Percentiles rank a stretch among this genome's conserved stretches.
Conservation (phyloP, 768 basidiomycete species). For the Megacollybia marginata region DNA sequence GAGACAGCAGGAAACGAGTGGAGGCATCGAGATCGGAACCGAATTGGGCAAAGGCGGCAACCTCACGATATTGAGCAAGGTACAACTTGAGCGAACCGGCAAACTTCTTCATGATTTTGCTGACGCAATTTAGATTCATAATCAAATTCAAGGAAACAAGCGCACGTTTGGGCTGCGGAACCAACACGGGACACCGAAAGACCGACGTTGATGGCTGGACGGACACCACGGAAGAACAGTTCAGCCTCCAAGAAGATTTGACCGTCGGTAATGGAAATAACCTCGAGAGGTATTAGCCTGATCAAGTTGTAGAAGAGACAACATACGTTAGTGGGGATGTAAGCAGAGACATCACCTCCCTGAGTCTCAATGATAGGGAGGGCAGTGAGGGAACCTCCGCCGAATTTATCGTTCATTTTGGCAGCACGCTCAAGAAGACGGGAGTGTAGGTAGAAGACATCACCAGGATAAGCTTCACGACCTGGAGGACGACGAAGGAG, state of each 20-base stretch:
- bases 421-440: constrained; percentile 99
- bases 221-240: constrained; percentile 99
- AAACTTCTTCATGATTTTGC: constrained; percentile 99
- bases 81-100: constrained; percentile 99
- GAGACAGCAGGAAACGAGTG: constrained; percentile 94
- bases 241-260: constrained; percentile 99
- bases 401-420: constrained; percentile 99
- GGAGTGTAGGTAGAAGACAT: constrained; percentile 99
- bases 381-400: constrained; percentile 97
- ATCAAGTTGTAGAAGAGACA: background rate
- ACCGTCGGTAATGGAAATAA: constrained; percentile 99
- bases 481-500: constrained; percentile 99
- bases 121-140: constrained; percentile 18
- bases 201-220: constrained; percentile 99
- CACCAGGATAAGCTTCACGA: constrained; percentile 99
- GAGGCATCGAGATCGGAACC: constrained; percentile 99
- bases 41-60: constrained; percentile 98
- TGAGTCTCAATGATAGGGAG: constrained; percentile 99
- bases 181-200: constrained; percentile 99
- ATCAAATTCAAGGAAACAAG: constrained; percentile 7
- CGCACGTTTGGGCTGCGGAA: constrained; percentile 98
- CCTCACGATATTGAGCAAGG: constrained; percentile 99
- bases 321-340: constrained; percentile 88
- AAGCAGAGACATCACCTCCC: constrained; percentile 99
- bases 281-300: constrained; percentile 36